These are phyloP conservation scores for Funneliformis mosseae DNA, from an alignment of 192 early-diverging fungal genomes.

Conservation along the genomic window DNA sequence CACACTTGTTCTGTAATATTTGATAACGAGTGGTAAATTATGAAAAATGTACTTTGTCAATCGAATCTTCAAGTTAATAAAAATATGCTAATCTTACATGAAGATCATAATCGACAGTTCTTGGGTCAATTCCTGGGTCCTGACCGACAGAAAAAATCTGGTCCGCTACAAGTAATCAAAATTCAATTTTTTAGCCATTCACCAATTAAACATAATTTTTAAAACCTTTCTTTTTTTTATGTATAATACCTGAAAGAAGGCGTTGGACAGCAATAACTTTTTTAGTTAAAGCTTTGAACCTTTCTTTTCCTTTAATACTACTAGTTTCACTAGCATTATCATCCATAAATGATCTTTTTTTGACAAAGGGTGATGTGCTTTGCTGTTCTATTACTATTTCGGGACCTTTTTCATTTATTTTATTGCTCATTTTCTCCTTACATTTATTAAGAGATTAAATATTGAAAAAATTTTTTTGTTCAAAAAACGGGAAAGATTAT, in stretches of 20 bases:
- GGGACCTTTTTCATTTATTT: neutral
- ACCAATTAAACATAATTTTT: neutral
- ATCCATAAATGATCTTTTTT: neutral
- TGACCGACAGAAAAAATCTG: neutral
- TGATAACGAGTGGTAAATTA: neutral
- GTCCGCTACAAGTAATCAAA: neutral
- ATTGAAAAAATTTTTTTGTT: too few species aligned
- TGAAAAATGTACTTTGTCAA: neutral
- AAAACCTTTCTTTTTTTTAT: too few species aligned
- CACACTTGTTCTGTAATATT: neutral
- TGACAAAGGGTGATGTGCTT: neutral
- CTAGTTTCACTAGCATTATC: neutral
- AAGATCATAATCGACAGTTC: constrained; percentile 8
- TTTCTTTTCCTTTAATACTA: neutral
- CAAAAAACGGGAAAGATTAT: too few species aligned
- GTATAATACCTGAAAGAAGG: neutral
- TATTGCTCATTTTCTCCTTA: neutral
- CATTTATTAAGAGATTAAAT: too few species aligned
- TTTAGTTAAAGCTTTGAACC: neutral
- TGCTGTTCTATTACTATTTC: neutral
- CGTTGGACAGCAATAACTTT: neutral
- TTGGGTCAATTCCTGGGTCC: constrained; percentile 12
- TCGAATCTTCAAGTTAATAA: neutral
- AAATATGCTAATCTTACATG: neutral
- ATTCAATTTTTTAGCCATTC: neutral